Percentiles rank a stretch among this genome's conserved stretches.
These are phyloP conservation scores for Gardenia jasminoides DNA, from an alignment of 257 asterid genomes.

Conservation along the genomic window DNA sequence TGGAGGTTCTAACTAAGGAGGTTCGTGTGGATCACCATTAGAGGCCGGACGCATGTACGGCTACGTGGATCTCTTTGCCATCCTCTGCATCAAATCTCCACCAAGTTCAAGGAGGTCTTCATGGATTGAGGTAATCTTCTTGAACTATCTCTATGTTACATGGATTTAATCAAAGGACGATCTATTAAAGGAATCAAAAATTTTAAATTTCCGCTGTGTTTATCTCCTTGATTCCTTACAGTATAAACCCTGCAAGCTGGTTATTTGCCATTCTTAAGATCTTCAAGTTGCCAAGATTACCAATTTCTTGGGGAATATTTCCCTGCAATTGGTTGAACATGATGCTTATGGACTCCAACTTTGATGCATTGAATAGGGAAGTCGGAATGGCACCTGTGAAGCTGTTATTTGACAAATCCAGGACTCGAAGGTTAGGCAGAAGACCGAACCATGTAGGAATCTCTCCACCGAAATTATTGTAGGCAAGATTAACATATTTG, in stretches of 20 bases:
- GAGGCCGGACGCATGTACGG: too few relatives aligned
- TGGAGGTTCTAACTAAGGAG: too few relatives aligned
- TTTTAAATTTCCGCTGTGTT: too few relatives aligned
- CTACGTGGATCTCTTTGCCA: too few relatives aligned
- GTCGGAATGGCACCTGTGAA: slow-evolving; percentile 17
- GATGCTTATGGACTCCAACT: background rate
- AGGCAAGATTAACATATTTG: background rate
- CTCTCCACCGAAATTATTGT: slow-evolving; percentile 19
- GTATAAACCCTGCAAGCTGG: slow-evolving; percentile 20
- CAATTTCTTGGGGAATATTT: slow-evolving; percentile 11
- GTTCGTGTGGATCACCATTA: too few relatives aligned
- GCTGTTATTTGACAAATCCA: background rate
- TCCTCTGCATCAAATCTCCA: too few relatives aligned
- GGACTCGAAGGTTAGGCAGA: slow-evolving; percentile 12
- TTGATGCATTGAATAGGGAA: slow-evolving; percentile 14
- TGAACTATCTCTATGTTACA: too few relatives aligned
- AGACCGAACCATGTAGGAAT: slow-evolving; percentile 19
- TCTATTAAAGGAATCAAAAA: too few relatives aligned
- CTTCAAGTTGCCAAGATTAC: background rate
- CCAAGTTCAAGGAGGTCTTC: too few relatives aligned
- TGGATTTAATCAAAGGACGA: too few relatives aligned
- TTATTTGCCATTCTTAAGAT: background rate
- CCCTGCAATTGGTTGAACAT: background rate
- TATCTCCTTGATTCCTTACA: too few relatives aligned
- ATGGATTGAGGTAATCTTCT: too few relatives aligned